Conservation (phyloP, 2,329 filamentous ascomycete genomes). For the Mycosphaerella sp. region DNA sequence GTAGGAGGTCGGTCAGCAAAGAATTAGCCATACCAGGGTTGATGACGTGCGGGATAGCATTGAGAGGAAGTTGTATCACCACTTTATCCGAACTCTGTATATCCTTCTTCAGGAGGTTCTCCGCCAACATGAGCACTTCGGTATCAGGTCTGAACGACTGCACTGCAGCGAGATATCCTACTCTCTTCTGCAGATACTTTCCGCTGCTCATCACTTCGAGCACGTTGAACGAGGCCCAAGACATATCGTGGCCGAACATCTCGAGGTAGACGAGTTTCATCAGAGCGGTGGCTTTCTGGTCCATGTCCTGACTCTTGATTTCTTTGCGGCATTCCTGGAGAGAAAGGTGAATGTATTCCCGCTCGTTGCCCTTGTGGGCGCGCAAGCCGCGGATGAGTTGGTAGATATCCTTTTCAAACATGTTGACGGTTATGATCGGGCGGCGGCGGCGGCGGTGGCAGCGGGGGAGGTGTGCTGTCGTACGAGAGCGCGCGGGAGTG, state of each 20-base stretch:
- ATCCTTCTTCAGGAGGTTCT: slow-evolving; percentile 95
- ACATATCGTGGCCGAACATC: slow-evolving; percentile 99
- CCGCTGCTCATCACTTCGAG: slow-evolving; percentile 97
- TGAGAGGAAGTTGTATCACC: slow-evolving; percentile 77
- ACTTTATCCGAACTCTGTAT: slow-evolving; percentile 64
- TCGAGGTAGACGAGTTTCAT: slow-evolving; percentile 96
- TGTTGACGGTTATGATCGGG: slow-evolving; percentile 35
- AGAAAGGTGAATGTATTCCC: slow-evolving; percentile 88
- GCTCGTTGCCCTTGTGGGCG: slow-evolving; percentile 91
- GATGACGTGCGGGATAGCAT: slow-evolving; percentile 88
- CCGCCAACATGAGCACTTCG: slow-evolving; percentile 94
- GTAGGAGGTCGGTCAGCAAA: slow-evolving; percentile 76
- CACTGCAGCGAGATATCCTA: slow-evolving; percentile 89
- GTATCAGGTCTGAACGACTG: slow-evolving; percentile 95
- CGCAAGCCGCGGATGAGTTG: slow-evolving; percentile 96
- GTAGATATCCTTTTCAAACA: slow-evolving; percentile 99
- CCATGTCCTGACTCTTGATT: slow-evolving; percentile 90
- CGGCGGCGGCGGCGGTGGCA: neutral
- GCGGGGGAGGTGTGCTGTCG: neutral
- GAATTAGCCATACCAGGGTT: slow-evolving; percentile 89
- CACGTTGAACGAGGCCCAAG: slow-evolving; percentile 97
- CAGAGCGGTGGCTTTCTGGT: slow-evolving; percentile 92
- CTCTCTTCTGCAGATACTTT: slow-evolving; percentile 91
- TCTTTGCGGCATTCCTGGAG: slow-evolving; percentile 93
- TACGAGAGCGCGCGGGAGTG: neutral